Conservation (phyloP, 768 basidiomycete species). For the Hemileccinum rubropunctum region DNA sequence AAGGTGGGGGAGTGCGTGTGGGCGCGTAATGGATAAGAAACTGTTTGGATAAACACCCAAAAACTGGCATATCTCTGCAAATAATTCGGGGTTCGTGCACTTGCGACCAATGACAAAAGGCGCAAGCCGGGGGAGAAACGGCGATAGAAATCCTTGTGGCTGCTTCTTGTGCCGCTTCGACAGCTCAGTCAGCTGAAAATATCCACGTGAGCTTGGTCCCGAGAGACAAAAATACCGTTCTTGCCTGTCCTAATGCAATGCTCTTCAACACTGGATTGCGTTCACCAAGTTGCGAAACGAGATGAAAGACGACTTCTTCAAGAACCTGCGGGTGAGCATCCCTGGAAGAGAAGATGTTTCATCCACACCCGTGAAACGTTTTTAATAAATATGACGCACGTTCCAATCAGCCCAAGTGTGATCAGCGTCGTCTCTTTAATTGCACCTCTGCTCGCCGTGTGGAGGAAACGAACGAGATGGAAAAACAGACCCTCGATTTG, state of each 20-base stretch:
- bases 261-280: conserved; percentile 69
- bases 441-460: conserved; percentile 38
- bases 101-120: conserved; percentile 61
- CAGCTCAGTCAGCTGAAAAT: conserved; percentile 52
- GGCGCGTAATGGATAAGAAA: conserved; percentile 63
- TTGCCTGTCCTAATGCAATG: conserved; percentile 64
- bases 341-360: conserved; percentile 31
- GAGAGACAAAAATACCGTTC: conserved; percentile 5
- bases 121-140: conserved; percentile 66
- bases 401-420: conserved; percentile 54
- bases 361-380: neutral
- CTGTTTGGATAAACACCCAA: conserved; percentile 52
- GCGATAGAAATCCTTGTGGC: conserved; percentile 64
- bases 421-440: conserved; percentile 65
- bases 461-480: conserved; percentile 48
- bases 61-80: conserved; percentile 69
- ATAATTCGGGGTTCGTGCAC: conserved; percentile 52
- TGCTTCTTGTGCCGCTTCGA: conserved; percentile 57
- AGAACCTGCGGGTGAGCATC: conserved; percentile 50
- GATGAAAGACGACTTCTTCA: conserved; percentile 54
- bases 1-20: conserved; percentile 65
- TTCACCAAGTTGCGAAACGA: conserved; percentile 67
- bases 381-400: conserved; percentile 24
- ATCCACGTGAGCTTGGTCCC: conserved; percentile 2
- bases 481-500: conserved; percentile 42